Evolutionary conservation across 345 rosid species (phyloP).

Genomic region (Citrus trifoliata): DNA sequence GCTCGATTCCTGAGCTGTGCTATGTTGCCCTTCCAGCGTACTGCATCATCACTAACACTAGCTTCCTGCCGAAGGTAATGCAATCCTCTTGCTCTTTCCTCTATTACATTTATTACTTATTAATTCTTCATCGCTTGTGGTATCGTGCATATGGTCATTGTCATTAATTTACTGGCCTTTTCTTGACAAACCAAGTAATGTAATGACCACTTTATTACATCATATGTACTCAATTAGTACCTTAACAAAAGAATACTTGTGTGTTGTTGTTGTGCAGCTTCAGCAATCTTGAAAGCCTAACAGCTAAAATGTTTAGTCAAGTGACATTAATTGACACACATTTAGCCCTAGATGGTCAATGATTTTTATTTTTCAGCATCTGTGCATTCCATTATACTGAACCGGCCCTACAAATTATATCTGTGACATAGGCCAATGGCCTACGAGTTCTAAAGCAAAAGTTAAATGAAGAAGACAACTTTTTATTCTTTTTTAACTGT

Average conservation of each 20-base stretch:
- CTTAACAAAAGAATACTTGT: neutral
- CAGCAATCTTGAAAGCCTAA: neutral
- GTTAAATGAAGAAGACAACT: no score
- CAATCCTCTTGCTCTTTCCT: neutral
- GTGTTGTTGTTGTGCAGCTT: neutral
- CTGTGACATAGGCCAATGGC: neutral
- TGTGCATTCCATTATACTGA: no score
- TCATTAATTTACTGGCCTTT: no score
- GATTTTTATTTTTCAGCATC: neutral
- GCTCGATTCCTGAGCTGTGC: slow-evolving; percentile 57
- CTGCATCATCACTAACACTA: slow-evolving; percentile 48
- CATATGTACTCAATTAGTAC: no score
- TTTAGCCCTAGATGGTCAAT: neutral
- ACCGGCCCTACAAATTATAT: no score
- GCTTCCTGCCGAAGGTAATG: slow-evolving; percentile 63
- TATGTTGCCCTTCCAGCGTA: slow-evolving; percentile 58
- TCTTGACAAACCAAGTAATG: neutral
- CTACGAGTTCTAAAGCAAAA: no score
- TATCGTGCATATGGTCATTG: no score
- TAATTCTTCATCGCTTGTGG: no score
- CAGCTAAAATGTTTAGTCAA: neutral
- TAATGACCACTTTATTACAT: neutral
- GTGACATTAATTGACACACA: neutral
- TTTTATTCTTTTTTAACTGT: neutral
- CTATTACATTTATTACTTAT: neutral